These are phyloP conservation scores for Linum trigynum DNA, from an alignment of 345 rosid genomes.

Conservation along the genomic window DNA sequence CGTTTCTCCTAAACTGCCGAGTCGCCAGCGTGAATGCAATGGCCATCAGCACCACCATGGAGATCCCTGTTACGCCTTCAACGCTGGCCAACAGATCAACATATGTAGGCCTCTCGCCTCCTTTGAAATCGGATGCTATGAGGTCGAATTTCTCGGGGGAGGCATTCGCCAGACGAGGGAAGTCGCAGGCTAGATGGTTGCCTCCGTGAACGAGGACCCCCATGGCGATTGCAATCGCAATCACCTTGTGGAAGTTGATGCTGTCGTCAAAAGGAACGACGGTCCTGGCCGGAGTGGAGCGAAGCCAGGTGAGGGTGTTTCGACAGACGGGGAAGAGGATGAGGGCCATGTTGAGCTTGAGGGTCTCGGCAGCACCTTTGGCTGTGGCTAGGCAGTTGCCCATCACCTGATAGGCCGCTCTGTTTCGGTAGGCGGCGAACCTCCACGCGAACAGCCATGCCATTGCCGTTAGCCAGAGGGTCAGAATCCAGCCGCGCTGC, in stretches of 20 bases:
- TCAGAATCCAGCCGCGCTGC: constrained; percentile 69
- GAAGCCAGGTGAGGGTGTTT: constrained; percentile 74
- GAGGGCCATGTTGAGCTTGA: constrained; percentile 70
- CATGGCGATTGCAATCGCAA: not conserved
- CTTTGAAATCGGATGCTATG: not conserved
- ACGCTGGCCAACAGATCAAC: not conserved
- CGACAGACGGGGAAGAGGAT: constrained; percentile 66
- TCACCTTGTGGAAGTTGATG: constrained; percentile 8
- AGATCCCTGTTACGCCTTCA: not conserved
- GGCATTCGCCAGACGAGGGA: not conserved
- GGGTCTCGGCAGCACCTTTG: constrained; percentile 71
- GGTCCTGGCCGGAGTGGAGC: constrained; percentile 62
- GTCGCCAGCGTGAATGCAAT: not conserved
- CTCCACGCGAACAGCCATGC: constrained; percentile 51
- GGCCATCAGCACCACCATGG: not conserved
- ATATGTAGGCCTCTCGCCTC: not conserved
- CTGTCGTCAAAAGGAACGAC: constrained; percentile 79
- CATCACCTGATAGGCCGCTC: constrained; percentile 57
- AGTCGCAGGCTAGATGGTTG: not conserved
- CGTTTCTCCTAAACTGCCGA: not conserved
- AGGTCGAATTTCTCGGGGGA: not conserved
- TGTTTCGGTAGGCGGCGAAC: constrained; percentile 36
- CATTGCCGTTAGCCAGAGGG: constrained; percentile 50
- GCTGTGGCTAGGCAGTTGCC: constrained; percentile 61
- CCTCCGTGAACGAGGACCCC: not conserved